phyloP scores from a whole-genome alignment of 176 grass and related monocot genomes.

The Bromus sterilis region DNA sequence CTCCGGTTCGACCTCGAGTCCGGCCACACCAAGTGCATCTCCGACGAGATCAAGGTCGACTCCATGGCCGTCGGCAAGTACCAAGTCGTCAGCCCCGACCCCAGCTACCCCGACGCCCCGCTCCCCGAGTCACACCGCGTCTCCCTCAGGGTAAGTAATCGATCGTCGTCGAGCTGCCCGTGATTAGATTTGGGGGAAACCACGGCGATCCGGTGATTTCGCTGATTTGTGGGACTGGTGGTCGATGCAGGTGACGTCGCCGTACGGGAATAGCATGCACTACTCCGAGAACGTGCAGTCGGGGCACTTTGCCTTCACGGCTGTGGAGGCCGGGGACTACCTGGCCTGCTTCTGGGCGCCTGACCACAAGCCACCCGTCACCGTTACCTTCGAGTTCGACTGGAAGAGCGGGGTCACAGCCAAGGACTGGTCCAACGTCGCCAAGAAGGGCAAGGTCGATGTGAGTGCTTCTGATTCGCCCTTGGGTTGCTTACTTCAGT shows the following conservation, averaged over 20 bases:
- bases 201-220: not conserved
- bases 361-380: conserved; percentile 56
- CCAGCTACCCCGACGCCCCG: conserved; percentile 45
- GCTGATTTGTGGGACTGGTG: not conserved
- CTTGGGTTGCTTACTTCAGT: not conserved
- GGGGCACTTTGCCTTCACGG: conserved; percentile 78
- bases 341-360: conserved; percentile 89
- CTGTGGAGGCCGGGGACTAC: conserved; percentile 81
- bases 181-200: not conserved
- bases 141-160: conserved; percentile 61
- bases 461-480: conserved; percentile 41
- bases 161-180: not conserved
- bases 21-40: conserved; percentile 93
- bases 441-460: conserved; percentile 92
- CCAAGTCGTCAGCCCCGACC: conserved; percentile 47
- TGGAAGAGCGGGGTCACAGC: conserved; percentile 79
- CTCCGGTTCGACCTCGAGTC: conserved; percentile 87
- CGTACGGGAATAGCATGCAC: conserved; percentile 94
- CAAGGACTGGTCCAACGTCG: conserved; percentile 88
- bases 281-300: conserved; percentile 77
- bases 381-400: conserved; percentile 75
- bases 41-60: conserved; percentile 87
- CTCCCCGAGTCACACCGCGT: conserved; percentile 84
- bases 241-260: conserved; percentile 66
- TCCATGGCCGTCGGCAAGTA: conserved; percentile 93